A percentile compares a stretch with the other conserved stretches of the same genome.
These are phyloP conservation scores for Plasmopara halstedii DNA, from an alignment of 352 stramenopile genomes.

Conservation along the genomic window DNA sequence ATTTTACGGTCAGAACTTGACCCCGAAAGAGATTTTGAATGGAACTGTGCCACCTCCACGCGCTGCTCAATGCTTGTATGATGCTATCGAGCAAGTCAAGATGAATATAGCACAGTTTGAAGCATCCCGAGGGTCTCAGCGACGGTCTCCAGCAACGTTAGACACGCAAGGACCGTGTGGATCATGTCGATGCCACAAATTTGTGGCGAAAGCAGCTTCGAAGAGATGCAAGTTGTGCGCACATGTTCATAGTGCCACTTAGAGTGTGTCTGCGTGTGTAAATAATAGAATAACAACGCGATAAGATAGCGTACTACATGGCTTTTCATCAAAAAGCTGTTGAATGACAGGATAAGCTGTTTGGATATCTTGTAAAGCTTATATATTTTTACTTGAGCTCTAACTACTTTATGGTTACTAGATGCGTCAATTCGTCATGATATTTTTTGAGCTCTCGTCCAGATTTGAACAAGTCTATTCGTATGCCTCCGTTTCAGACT, in stretches of 20 bases:
- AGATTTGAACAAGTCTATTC: too few relatives aligned
- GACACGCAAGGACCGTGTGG: constrained; percentile 27
- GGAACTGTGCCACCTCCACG: constrained; percentile 48
- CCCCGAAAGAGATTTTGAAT: constrained; percentile 67
- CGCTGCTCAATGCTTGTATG: constrained; percentile 67
- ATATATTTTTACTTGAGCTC: constrained; percentile 30
- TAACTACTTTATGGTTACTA: too few relatives aligned
- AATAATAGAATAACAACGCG: neutral
- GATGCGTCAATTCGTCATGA: too few relatives aligned
- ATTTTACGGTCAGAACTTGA: constrained; percentile 88
- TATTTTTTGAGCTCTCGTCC: too few relatives aligned
- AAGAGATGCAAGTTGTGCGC: constrained; percentile 74
- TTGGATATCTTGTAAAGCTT: neutral
- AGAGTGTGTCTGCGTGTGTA: neutral
- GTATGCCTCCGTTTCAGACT: too few relatives aligned
- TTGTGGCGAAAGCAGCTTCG: constrained; percentile 57
- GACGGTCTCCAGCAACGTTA: constrained; percentile 10
- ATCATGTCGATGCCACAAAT: constrained; percentile 46
- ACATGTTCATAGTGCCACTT: constrained; percentile 36
- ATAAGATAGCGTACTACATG: neutral
- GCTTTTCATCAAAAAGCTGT: neutral
- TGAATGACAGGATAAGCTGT: constrained; percentile 5
- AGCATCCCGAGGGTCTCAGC: constrained; percentile 10
- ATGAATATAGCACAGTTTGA: constrained; percentile 61
- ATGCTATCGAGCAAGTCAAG: constrained; percentile 68